Base-by-base conservation (phyloP, 768 basidiomycete species). In the Agrocybe pediades region DNA sequence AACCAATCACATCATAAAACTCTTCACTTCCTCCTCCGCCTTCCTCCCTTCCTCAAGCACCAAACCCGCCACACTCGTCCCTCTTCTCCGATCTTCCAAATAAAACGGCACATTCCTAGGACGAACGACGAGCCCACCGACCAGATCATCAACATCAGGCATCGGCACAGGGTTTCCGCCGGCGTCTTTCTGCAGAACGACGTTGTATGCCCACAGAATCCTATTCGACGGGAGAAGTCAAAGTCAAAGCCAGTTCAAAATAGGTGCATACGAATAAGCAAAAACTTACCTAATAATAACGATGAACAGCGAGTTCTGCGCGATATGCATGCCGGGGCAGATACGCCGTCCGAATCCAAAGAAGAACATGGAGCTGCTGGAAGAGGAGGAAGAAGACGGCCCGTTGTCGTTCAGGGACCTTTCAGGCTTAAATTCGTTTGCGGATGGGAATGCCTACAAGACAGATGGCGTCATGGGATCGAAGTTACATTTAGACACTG, bases 261-360 rank as follows among this genome's bases (percentile, higher is more conserved):
- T n/a, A n/a, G n/a, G n/a, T n/a, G n/a, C n/a, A n/a, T n/a, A n/a
- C n/a, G n/a, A n/a, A n/a, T n/a, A n/a, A n/a, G n/a, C 21, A 53
- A 15, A 27, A 33, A 55, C 56, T 41, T 40, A 66, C 65, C 62
- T 58, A 20, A 63, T 49, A 21, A 67, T 58, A 2, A 64, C 42
- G 13, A 68, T 62, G 42, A 58, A 62, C 3, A 68, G 44, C 0
- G 63, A 60, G 20, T 68, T 62, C 43, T 64, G 60, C 1, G 64
- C 66, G 30, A 64, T 52, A 25, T 65, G 61, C 54, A 68, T 62
- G 1, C 66, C 64, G 2, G 66, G 66, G 40, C 64, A 68, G 20
- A 65, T 62, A 11, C 66, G 56, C 4, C 64, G 57, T 21, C 66
- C 66, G n/a, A 68, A 68, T 1, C 64, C 66, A 45, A 68, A 65